Conservation (phyloP, 2,329 filamentous ascomycete species). For the Cladosporium sp. region DNA sequence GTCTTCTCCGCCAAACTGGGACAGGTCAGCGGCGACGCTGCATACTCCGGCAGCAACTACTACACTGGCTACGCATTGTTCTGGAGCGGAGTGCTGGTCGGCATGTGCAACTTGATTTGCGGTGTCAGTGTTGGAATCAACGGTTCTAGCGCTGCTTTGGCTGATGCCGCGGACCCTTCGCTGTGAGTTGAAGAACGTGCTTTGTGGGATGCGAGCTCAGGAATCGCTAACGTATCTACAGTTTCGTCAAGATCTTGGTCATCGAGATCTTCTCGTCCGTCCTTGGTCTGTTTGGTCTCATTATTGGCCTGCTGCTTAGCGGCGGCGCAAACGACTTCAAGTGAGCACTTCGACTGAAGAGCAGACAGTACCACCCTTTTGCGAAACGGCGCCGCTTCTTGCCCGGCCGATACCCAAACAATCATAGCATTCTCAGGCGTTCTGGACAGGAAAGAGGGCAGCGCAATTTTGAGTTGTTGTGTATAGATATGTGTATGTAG, state of each 20-base stretch:
- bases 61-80: constrained; percentile 96
- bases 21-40: constrained; percentile 61
- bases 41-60: constrained; percentile 77
- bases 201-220: not conserved
- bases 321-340: constrained; percentile 78
- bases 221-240: constrained; percentile 42
- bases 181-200: constrained; percentile 63
- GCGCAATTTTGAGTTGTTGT: constrained; percentile 11
- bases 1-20: constrained; percentile 91
- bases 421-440: constrained; percentile 19
- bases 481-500: constrained; percentile 23
- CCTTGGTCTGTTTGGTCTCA: constrained; percentile 91
- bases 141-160: constrained; percentile 91
- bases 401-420: constrained; percentile 16
- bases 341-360: constrained; percentile 22
- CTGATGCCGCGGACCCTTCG: constrained; percentile 88
- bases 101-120: constrained; percentile 92
- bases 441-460: constrained; percentile 17
- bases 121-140: constrained; percentile 98
- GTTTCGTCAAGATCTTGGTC: constrained; percentile 97
- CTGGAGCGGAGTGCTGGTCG: constrained; percentile 93
- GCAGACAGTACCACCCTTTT: not conserved
- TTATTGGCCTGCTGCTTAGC: constrained; percentile 86
- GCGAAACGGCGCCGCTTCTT: not conserved
- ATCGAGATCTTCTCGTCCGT: constrained; percentile 99